These are phyloP conservation scores for Camelina hispida DNA, from an alignment of 345 rosid species.

Conservation along the genomic window DNA sequence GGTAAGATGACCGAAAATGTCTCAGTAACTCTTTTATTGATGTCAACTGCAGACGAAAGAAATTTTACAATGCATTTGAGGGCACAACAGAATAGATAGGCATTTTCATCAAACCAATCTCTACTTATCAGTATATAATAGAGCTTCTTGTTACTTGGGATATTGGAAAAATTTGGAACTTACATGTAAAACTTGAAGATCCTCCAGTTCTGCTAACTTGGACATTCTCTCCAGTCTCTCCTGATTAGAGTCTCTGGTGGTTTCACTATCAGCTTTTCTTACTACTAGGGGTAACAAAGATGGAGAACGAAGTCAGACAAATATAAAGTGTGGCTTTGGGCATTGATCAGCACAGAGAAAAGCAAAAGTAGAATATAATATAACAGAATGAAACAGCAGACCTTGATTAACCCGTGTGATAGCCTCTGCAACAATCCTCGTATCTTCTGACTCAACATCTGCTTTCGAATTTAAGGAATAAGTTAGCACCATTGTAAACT, in stretches of 20 bases:
- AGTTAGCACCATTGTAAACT: constrained; percentile 13
- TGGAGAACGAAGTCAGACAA: constrained; percentile 20
- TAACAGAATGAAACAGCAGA: constrained; percentile 41
- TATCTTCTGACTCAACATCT: constrained; percentile 80
- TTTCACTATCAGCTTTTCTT: constrained; percentile 53
- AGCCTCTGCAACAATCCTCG: constrained; percentile 86
- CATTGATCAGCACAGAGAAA: constrained; percentile 4
- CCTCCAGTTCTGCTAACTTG: constrained; percentile 76
- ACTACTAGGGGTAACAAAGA: constrained; percentile 36
- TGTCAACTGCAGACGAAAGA: too few species aligned
- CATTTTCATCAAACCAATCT: too few species aligned
- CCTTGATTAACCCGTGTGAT: constrained; percentile 77
- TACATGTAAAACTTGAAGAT: constrained; percentile 64
- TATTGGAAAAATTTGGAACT: too few species aligned
- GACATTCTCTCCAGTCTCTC: constrained; percentile 58
- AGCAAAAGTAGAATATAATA: constrained; percentile 6
- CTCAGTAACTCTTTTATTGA: too few species aligned
- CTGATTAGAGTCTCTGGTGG: constrained; percentile 50
- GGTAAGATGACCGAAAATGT: too few species aligned
- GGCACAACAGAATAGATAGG: too few species aligned
- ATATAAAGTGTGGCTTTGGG: constrained; percentile 16
- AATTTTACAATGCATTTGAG: too few species aligned
- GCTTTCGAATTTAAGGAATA: constrained; percentile 42
- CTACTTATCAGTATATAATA: too few species aligned
- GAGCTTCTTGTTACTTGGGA: too few species aligned